Percentiles rank a stretch among this genome's conserved stretches.
phyloP scores from a whole-genome alignment of 768 basidiomycete genomes.

The Butyriboletus loyo region DNA sequence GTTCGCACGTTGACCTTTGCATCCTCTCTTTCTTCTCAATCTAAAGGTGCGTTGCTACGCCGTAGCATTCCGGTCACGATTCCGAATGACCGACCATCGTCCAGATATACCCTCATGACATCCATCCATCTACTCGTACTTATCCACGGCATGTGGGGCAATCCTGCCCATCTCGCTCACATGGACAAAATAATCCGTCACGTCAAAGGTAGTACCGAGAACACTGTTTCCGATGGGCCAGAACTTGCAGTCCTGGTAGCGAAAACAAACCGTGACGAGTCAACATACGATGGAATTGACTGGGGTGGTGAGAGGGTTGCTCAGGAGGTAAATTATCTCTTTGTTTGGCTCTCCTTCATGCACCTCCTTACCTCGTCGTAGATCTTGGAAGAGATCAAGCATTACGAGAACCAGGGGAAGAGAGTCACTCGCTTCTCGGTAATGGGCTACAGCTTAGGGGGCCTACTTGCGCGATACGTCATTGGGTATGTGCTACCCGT shows the following conservation, averaged over 20 bases:
- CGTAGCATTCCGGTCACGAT: neutral
- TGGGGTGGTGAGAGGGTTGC: conserved; percentile 81
- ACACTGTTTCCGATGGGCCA: conserved; percentile 31
- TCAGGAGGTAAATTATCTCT: conserved; percentile 53
- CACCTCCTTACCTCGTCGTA: conserved; percentile 25
- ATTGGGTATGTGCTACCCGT: conserved; percentile 50
- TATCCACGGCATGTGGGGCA: conserved; percentile 78
- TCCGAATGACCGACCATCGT: neutral
- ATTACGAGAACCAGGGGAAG: conserved; percentile 50
- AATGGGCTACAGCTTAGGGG: conserved; percentile 79
- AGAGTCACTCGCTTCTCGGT: conserved; percentile 69
- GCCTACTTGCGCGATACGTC: conserved; percentile 76
- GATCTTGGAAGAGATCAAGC: conserved; percentile 55
- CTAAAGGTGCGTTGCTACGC: conserved; percentile 2
- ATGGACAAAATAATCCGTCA: conserved; percentile 52
- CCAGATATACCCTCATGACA: conserved; percentile 18
- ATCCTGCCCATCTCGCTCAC: conserved; percentile 61
- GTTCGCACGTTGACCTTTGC: conserved; percentile 4
- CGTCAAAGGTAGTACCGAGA: conserved; percentile 29
- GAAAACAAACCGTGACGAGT: conserved; percentile 60
- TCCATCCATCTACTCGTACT: conserved; percentile 43
- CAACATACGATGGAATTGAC: conserved; percentile 82
- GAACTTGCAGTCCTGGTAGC: conserved; percentile 62
- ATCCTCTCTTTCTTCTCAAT: neutral
- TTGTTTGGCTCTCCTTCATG: neutral